Evolutionary conservation across 2,329 filamentous ascomycete species (phyloP).

Genomic region (Pseudocercospora cruenta): DNA sequence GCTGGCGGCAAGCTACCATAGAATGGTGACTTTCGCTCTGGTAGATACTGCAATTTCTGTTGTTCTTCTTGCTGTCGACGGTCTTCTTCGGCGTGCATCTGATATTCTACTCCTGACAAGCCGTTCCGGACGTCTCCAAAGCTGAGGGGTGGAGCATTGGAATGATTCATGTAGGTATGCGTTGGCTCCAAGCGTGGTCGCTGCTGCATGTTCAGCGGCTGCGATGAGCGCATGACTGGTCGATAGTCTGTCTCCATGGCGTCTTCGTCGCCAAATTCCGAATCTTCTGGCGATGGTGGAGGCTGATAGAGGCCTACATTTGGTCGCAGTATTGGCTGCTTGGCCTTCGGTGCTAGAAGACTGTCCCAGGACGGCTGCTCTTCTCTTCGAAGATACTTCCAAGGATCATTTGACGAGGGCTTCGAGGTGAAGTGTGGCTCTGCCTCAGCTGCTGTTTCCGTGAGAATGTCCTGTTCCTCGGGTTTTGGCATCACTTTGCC

Average conservation of each 20-base stretch:
- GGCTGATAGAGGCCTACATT: constrained; percentile 24
- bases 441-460: constrained; percentile 33
- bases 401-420: constrained; percentile 35
- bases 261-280: constrained; percentile 46
- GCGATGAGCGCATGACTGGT: constrained; percentile 27
- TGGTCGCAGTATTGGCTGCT: constrained; percentile 22
- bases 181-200: constrained; percentile 27
- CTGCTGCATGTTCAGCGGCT: constrained; percentile 17
- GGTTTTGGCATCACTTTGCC: constrained; percentile 40
- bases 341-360: constrained; percentile 35
- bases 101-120: constrained; percentile 33
- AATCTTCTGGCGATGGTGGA: constrained; percentile 32
- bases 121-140: constrained; percentile 26
- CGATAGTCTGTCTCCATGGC: constrained; percentile 75
- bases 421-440: constrained; percentile 29
- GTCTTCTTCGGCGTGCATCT: constrained; percentile 26
- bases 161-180: constrained; percentile 18
- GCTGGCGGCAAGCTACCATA: constrained; percentile 72
- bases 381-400: constrained; percentile 31
- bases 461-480: constrained; percentile 35
- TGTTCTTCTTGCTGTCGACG: constrained; percentile 26
- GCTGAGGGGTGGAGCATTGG: constrained; percentile 21
- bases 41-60: constrained; percentile 14
- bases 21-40: constrained; percentile 55
- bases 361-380: constrained; percentile 40